Base-by-base conservation (phyloP, 2,329 filamentous ascomycete genomes). In the Rhytidhysteron rufulum region DNA sequence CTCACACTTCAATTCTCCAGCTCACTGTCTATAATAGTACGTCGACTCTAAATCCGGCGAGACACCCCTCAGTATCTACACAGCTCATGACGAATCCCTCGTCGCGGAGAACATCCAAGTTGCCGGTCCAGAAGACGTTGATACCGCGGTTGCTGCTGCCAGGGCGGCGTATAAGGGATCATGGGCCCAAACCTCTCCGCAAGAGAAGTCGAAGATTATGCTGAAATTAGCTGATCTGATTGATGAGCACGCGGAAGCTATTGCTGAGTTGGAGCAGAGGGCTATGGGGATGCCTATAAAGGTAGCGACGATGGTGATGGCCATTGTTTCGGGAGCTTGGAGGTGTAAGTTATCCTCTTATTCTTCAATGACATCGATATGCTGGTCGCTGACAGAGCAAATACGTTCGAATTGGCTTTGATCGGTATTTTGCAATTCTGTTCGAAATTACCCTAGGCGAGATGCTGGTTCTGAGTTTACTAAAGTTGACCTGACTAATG, bases 181-280 rank as follows among this genome's bases (percentile, higher is more conserved):
- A 29, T 55, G 52, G 52, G 45, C 45, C 3, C 47, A 31, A 24
- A 52, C 33, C 31, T 45, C 42, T 3, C 31, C 22, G 1, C 7
- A 15, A 7, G 33, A 53, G 37, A 39, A 51, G 18, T 9, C 44
- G 3, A 33, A 37, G n/a, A 31, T 44, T 20, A 50, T 56, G 51
- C 18, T 45, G 13, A 55, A 52, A 29, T 47, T 57, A n/a, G 53
- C 51, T 3, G 50, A 57, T 20, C 40, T 57, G 9, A 21, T 54
- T 11, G 53, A 56, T 8, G 35, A 45, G 21, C 34, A 53, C 15
- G 42, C 41, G 2, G 34, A 42, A 2, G 49, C 50, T 17, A 32
- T 55, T 32, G 39, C 38, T 13, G 21, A 34, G 4, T 46, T 48
- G 34, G 50, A 55, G 32, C 24, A 40, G 1, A 48, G 45, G 15